phyloP scores from a whole-genome alignment of 2,329 filamentous ascomycete species.

The Aspergillus quadricinctus region DNA sequence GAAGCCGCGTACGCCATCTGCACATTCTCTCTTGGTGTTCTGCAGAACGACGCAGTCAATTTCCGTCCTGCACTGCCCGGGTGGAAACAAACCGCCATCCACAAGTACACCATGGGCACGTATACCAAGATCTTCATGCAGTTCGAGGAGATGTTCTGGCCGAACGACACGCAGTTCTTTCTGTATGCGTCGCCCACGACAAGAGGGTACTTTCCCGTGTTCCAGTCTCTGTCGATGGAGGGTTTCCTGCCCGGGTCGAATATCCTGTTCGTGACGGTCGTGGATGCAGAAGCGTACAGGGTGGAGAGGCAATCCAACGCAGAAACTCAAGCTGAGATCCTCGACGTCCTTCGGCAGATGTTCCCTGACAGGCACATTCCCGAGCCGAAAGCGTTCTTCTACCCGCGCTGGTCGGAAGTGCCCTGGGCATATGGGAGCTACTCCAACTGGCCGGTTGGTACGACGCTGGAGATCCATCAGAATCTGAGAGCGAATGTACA shows the following conservation, averaged over 20 bases:
- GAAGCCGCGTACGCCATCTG: constrained; percentile 59
- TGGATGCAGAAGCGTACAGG: constrained; percentile 52
- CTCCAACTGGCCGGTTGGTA: constrained; percentile 63
- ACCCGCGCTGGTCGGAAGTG: constrained; percentile 53
- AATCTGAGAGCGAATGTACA: constrained; percentile 61
- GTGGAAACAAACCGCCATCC: constrained; percentile 62
- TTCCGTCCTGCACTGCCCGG: constrained; percentile 57
- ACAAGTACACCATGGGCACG: constrained; percentile 63
- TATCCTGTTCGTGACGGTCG: constrained; percentile 63
- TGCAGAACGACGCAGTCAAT: constrained; percentile 57
- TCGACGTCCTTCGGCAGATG: constrained; percentile 58
- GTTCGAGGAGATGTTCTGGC: constrained; percentile 64
- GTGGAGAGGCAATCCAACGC: constrained; percentile 58
- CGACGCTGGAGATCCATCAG: constrained; percentile 61
- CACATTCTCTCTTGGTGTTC: constrained; percentile 65
- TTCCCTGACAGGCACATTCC: constrained; percentile 56
- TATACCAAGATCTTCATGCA: constrained; percentile 70
- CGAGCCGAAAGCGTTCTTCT: constrained; percentile 57
- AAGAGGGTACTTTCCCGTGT: constrained; percentile 56
- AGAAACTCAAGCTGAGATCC: constrained; percentile 52
- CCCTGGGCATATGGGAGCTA: constrained; percentile 59
- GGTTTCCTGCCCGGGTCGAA: constrained; percentile 59
- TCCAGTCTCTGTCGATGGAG: constrained; percentile 56
- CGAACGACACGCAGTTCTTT: constrained; percentile 48
- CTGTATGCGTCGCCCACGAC: constrained; percentile 47